Conservation (phyloP, 139 green algal genomes). For the Micractinium conductrix region DNA sequence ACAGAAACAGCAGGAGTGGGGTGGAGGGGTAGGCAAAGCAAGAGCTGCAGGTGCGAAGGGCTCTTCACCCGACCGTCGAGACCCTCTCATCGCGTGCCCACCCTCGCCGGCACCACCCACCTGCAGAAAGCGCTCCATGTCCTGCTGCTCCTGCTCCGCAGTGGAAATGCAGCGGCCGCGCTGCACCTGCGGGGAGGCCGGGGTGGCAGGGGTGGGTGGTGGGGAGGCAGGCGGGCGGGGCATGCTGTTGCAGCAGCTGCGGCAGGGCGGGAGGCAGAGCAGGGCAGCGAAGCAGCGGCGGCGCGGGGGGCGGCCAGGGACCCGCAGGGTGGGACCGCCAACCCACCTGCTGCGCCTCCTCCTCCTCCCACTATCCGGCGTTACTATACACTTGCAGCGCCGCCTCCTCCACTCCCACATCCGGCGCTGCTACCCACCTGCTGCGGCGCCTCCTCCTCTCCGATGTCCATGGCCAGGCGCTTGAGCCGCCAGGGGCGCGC, state of each 20-base stretch:
- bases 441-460: slow-evolving; percentile 24
- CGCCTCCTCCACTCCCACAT: too few species aligned
- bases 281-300: too few species aligned
- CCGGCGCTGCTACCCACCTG: background rate
- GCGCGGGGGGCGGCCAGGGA: too few species aligned
- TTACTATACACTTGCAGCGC: too few species aligned
- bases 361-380: too few species aligned
- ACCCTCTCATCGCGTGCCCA: background rate
- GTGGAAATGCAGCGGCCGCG: slow-evolving; percentile 22
- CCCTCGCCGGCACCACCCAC: slow-evolving; percentile 20
- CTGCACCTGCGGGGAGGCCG: background rate
- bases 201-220: too few species aligned
- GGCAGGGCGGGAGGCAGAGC: too few species aligned
- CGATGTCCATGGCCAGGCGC: slow-evolving; percentile 75
- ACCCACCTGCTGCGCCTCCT: too few species aligned
- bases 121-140: slow-evolving; percentile 89
- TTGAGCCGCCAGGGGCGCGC: slow-evolving; percentile 82
- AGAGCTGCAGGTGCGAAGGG: too few species aligned
- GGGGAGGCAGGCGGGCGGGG: too few species aligned
- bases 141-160: slow-evolving; percentile 54
- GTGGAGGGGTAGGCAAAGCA: too few species aligned
- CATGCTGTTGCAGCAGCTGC: background rate
- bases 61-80: background rate
- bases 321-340: too few species aligned
- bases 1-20: background rate